Base-by-base conservation (phyloP, 2,329 filamentous ascomycete species). In the Pseudocercospora macadamiae region DNA sequence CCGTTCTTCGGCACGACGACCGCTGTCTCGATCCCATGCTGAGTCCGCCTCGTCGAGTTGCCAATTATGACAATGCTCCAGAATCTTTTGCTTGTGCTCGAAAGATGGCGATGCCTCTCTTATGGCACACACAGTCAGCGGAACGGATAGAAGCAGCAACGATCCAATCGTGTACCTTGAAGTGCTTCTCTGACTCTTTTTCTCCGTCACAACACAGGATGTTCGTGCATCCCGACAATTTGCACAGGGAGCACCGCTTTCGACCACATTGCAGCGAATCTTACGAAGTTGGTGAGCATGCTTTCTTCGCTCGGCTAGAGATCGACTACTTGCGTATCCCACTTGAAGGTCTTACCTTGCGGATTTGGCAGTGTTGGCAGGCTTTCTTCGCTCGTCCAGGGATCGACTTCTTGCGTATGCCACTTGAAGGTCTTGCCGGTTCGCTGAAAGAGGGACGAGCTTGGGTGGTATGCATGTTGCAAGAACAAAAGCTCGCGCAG, bases 201-300 rank as follows among this genome's bases (percentile, higher is more conserved):
- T 34, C 32, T 34, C 32, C 2, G n/a, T n/a, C 3, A 34, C 32
- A 9, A 34, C 32, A 9, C 32, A 34, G n/a, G 10, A 12, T 34
- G 32, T 34, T n/a, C 32, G 32, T 3, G 32, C 32, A 34, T 34
- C 32, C 10, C 10, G 10, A 34, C 32, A 34, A 9, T 34, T 34
- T n/a, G 32, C 10, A 8, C 32, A 34, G n/a, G 51, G 36, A 19
- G 32, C n/a, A n/a, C n/a, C 30, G 10, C 32, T 39, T 16, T 54
- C 51, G 14, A 54, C n/a, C 12, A 54, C 51, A 26, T 54, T 42
- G 32, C 51, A 54, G 9, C 51, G 30, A 3, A 54, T 54, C n/a
- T n/a, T n/a, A n/a, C n/a, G n/a, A n/a, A n/a, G n/a, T n/a, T n/a
- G n/a, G n/a, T n/a, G n/a, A n/a, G n/a, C n/a, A n/a, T n/a, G n/a